These are phyloP conservation scores for Manihot esculenta DNA, from an alignment of 441 rosid species.

Conservation along the genomic window DNA sequence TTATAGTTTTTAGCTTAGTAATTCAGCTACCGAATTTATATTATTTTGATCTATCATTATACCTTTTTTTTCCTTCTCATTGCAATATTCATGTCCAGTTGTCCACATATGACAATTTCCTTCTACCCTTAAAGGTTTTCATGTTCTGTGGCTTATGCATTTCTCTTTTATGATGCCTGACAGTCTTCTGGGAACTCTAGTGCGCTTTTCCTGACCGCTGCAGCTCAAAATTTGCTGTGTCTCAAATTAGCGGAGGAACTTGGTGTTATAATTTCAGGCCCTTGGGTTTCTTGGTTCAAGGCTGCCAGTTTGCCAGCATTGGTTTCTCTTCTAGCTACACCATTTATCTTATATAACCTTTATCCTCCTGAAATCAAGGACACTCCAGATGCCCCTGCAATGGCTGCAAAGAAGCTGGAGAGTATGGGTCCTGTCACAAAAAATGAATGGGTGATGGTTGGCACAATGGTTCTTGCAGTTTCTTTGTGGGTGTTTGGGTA, in stretches of 20 bases:
- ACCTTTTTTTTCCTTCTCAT: background rate
- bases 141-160: constrained; percentile 16
- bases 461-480: constrained; percentile 91
- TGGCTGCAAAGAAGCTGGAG: constrained; percentile 75
- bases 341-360: constrained; percentile 70
- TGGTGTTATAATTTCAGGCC: constrained; percentile 68
- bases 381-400: constrained; percentile 93
- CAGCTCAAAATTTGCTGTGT: constrained; percentile 91
- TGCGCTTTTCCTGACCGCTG: constrained; percentile 94
- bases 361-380: constrained; percentile 95
- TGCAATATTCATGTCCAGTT: too few relatives aligned
- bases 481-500: constrained; percentile 92
- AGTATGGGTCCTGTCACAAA: constrained; percentile 78
- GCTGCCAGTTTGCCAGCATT: constrained; percentile 87
- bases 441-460: constrained; percentile 87
- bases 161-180: constrained; percentile 32
- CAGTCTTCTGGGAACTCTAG: constrained; percentile 87
- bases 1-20: background rate
- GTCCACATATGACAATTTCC: too few relatives aligned
- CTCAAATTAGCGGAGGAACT: constrained; percentile 93
- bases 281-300: constrained; percentile 95
- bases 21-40: background rate
- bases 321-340: constrained; percentile 69
- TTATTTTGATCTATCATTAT: background rate
- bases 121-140: background rate